Evolutionary conservation across 345 rosid genomes (phyloP).

Genomic region (Conringia planisiliqua): DNA sequence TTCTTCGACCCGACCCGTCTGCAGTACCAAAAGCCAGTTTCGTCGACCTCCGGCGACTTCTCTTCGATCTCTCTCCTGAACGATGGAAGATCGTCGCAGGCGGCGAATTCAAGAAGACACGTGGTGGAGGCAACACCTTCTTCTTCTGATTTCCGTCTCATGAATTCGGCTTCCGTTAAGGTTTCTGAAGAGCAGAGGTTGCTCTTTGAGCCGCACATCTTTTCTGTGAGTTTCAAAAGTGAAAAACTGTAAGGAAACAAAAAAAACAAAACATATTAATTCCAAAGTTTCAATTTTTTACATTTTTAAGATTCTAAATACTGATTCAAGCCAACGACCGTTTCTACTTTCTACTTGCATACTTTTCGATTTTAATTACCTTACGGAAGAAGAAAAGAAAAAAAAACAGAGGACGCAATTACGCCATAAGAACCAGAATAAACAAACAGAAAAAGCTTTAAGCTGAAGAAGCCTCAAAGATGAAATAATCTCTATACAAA

Average conservation of each 20-base stretch:
- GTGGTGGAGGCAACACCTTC: constrained; percentile 23
- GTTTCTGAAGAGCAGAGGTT: constrained; percentile 33
- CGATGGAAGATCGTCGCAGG: constrained; percentile 57
- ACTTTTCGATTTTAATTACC: neutral
- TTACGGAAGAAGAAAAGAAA: neutral
- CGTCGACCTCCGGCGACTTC: constrained; percentile 46
- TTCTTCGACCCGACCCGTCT: constrained; percentile 65
- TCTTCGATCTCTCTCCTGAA: constrained; percentile 53
- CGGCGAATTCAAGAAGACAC: constrained; percentile 75
- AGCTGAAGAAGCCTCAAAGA: neutral
- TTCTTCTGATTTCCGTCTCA: constrained; percentile 31
- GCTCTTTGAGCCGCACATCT: constrained; percentile 54
- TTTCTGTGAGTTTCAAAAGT: constrained; percentile 45
- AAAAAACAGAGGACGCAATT: neutral
- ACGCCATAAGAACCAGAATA: neutral
- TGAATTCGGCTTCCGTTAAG: constrained; percentile 47
- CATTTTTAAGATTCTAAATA: neutral
- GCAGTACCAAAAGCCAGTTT: constrained; percentile 73
- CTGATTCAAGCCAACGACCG: neutral
- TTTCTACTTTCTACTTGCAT: neutral
- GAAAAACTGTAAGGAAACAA: neutral
- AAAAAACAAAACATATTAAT: neutral
- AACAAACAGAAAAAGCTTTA: neutral
- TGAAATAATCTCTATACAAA: neutral
- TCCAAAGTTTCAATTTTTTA: neutral